phyloP scores from a whole-genome alignment of 495 filamentous ascomycete species.

The Lophiostoma macrostomum region DNA sequence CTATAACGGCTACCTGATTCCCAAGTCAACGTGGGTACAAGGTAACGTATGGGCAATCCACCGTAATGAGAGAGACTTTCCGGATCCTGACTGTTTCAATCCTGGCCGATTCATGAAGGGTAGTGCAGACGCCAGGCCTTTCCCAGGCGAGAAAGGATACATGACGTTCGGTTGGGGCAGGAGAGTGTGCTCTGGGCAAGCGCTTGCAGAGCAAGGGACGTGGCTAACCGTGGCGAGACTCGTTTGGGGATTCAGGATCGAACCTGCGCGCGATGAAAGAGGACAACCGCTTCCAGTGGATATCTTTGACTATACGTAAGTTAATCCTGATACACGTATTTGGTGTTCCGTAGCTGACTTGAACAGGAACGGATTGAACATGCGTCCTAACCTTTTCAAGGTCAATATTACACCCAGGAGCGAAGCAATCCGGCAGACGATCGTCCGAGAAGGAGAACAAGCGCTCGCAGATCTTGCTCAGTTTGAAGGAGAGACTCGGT shows the following conservation, averaged over 20 bases:
- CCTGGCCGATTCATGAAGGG: constrained; percentile 38
- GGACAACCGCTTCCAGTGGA: constrained; percentile 52
- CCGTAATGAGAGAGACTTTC: constrained; percentile 45
- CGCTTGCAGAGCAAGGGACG: constrained; percentile 46
- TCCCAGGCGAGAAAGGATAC: constrained; percentile 58
- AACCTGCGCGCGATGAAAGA: constrained; percentile 47
- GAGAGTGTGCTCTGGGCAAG: constrained; percentile 42
- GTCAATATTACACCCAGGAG: constrained; percentile 43
- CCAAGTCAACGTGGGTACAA: constrained; percentile 39
- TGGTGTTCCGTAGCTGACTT: too few relatives aligned
- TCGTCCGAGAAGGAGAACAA: constrained; percentile 54
- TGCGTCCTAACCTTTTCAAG: constrained; percentile 41
- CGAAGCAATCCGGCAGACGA: constrained; percentile 50
- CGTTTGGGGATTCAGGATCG: constrained; percentile 41
- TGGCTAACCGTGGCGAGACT: constrained; percentile 39
- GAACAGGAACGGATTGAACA: constrained; percentile 43
- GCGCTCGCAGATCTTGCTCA: constrained; percentile 52
- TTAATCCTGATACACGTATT: too few relatives aligned
- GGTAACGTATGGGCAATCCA: constrained; percentile 47
- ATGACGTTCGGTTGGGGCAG: constrained; percentile 61
- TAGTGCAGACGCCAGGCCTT: constrained; percentile 45
- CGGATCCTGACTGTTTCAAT: constrained; percentile 46
- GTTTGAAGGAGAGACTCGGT: constrained; percentile 59
- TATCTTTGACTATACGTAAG: constrained; percentile 47
- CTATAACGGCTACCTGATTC: constrained; percentile 40